Base-by-base conservation (phyloP, 768 basidiomycete species). In the Panellus pusillus region DNA sequence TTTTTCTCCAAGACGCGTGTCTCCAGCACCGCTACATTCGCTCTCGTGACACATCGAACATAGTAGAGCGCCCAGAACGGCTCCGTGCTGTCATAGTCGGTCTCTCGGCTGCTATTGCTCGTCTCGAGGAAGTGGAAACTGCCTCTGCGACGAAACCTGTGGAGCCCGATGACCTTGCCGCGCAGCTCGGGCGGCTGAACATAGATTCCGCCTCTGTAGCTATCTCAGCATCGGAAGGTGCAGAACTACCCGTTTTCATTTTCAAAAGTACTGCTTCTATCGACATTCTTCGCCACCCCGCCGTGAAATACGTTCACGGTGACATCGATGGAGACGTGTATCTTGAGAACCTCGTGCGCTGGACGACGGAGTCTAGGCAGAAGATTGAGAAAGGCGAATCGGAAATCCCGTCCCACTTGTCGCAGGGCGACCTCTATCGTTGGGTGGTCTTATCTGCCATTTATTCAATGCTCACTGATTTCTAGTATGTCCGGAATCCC, bases 41-140 rank as follows among this genome's bases (percentile, higher is more conserved):
- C 14, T 83, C 85, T 14, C 77, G 80, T 45, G 87, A 92, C 62
- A 74, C 76, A 0, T 91, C 89, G 1, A 74, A 76, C 41, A 86
- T 97, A 48, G 83, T 95, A n/a, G 96, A 98, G 66, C 79, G 92
- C 9, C 95, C 95, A 0, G 91, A 97, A 66, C 83, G 96, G 19
- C 73, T 98, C 24, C 81, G 87, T 44, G 94, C 94, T 0, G 83
- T 98, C 45, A 83, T 86, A 60, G 64, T 90, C 5, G 96, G 95
- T 1, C 76, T 97, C 8, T 79, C 93, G 2, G 88, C 89, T 7
- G 91, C 88, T 0, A 76, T 91, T 17, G 80, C 93, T 7, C 81
- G 87, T 44, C 70, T 93, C 4, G 87, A 91, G 61, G 75, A 74
- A 44, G 50, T 68, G 9, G 54, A 57, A 40, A 35, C 36, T 14